phyloP scores from a whole-genome alignment of 768 basidiomycete species.

The Auricularia cornea region DNA sequence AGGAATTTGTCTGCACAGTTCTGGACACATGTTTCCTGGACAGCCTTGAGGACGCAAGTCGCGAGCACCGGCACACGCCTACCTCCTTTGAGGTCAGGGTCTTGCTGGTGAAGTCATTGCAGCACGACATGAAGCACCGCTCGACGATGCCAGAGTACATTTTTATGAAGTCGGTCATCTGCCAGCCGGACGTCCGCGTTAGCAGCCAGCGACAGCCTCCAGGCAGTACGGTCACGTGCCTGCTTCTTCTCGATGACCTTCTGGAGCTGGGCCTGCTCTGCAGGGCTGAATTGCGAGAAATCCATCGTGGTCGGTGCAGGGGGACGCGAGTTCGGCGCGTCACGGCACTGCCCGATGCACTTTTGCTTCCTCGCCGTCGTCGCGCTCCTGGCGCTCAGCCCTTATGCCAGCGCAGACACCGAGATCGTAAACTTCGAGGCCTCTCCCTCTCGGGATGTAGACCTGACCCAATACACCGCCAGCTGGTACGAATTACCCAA shows the following conservation, averaged over 20 bases:
- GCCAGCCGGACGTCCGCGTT: conserved; percentile 1
- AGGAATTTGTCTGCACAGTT: conserved; percentile 98
- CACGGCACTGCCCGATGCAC: neutral
- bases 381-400: neutral
- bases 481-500: neutral
- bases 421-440: neutral
- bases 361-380: neutral
- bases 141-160: conserved; percentile 94
- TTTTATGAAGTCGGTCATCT: conserved; percentile 99
- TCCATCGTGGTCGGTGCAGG: conserved; percentile 50
- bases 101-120: conserved; percentile 95
- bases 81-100: conserved; percentile 91
- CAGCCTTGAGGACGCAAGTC: neutral
- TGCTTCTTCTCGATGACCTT: conserved; percentile 95
- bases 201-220: conserved; percentile 2
- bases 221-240: conserved; percentile 34
- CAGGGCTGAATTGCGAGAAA: conserved; percentile 78
- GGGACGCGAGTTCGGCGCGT: neutral
- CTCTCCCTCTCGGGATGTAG: neutral
- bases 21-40: conserved; percentile 80
- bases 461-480: neutral
- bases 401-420: neutral
- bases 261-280: conserved; percentile 95
- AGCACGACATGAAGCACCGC: conserved; percentile 90
- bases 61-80: conserved; percentile 3